phyloP scores from a whole-genome alignment of 108 stramenopile genomes.

The Stephanodiscus minutulus region DNA sequence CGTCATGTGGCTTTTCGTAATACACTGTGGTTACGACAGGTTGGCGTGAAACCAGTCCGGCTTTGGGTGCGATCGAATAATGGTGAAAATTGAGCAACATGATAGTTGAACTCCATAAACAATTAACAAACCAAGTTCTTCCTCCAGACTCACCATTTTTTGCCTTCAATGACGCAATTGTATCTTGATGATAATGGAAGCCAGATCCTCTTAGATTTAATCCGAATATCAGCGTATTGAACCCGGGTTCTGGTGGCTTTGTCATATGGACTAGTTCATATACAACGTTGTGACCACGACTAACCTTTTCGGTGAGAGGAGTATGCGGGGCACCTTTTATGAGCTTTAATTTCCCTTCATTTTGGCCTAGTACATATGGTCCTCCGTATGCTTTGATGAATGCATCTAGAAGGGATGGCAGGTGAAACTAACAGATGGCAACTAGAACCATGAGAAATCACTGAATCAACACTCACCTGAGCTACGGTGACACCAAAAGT shows the following conservation, averaged over 20 bases:
- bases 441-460: slow-evolving; percentile 4
- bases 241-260: slow-evolving; percentile 20
- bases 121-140: not conserved
- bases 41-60: slow-evolving; percentile 14
- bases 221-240: slow-evolving; percentile 35
- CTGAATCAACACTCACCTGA: slow-evolving; percentile 21
- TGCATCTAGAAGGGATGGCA: slow-evolving; percentile 1
- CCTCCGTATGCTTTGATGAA: slow-evolving; percentile 30
- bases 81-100: not conserved
- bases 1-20: slow-evolving; percentile 18
- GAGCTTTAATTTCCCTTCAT: slow-evolving; percentile 33
- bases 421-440: not conserved
- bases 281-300: slow-evolving; percentile 25
- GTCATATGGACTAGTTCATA: slow-evolving; percentile 18
- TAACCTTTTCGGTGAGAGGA: slow-evolving; percentile 29
- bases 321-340: slow-evolving; percentile 23
- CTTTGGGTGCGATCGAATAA: not conserved
- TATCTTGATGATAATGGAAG: slow-evolving; percentile 44
- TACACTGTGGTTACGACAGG: slow-evolving; percentile 34
- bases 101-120: not conserved
- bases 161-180: slow-evolving; percentile 17
- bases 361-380: slow-evolving; percentile 25
- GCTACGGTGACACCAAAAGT: slow-evolving; percentile 32
- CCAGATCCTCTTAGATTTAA: slow-evolving; percentile 33
- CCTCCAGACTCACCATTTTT: slow-evolving; percentile 13